phyloP scores from a whole-genome alignment of 805 yeast species.

The Tetrapisispora iriomotensis region DNA sequence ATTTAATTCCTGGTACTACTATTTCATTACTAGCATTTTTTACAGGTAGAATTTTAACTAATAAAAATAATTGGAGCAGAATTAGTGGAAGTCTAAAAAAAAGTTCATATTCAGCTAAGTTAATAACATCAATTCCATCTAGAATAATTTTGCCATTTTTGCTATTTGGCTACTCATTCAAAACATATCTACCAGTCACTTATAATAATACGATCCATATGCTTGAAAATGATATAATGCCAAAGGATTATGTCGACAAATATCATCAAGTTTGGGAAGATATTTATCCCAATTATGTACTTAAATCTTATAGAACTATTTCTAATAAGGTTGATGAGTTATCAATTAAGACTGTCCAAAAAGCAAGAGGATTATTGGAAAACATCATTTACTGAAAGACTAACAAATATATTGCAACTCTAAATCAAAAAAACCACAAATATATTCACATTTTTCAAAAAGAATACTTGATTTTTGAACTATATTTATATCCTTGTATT shows the following conservation, averaged over 20 bases:
- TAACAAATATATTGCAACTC: not conserved
- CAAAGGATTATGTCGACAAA: slow-evolving; percentile 9
- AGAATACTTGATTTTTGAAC: not conserved
- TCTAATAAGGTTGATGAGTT: not conserved
- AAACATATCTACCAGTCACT: slow-evolving; percentile 20
- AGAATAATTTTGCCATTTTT: slow-evolving; percentile 11
- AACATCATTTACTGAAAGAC: not conserved
- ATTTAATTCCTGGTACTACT: slow-evolving; percentile 20
- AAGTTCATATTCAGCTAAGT: not conserved
- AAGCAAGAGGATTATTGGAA: not conserved
- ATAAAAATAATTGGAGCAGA: slow-evolving; percentile 17
- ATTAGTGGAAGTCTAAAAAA: not conserved
- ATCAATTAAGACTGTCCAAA: not conserved
- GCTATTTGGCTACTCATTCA: slow-evolving; percentile 16
- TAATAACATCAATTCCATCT: not conserved
- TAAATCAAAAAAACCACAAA: not conserved
- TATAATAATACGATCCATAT: slow-evolving; percentile 12
- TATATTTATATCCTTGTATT: not conserved
- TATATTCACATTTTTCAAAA: not conserved
- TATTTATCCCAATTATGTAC: not conserved
- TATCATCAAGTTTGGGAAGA: slow-evolving; percentile 5
- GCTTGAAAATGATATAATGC: slow-evolving; percentile 14
- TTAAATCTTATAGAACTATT: not conserved
- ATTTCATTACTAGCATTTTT: slow-evolving; percentile 22
- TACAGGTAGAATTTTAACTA: slow-evolving; percentile 21